These are phyloP conservation scores for Picochlorum sp. DNA, from an alignment of 139 green algal genomes.

Conservation along the genomic window DNA sequence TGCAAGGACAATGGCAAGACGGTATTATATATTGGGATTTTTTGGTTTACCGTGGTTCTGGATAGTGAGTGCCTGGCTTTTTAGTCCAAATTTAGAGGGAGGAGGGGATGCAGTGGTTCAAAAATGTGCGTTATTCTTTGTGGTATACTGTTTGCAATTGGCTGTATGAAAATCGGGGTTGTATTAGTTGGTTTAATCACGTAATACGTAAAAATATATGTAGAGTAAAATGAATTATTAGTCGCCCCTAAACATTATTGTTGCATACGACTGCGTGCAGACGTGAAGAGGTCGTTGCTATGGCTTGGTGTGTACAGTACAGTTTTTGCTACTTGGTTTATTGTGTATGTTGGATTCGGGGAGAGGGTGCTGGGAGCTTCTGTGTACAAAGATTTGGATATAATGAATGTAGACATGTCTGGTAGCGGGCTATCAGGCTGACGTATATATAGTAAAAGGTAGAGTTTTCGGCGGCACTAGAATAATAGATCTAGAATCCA, in stretches of 20 bases:
- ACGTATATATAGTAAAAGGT: too few relatives aligned
- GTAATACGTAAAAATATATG: too few relatives aligned
- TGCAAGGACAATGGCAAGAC: neutral
- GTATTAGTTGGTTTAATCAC: too few relatives aligned
- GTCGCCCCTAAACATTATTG: too few relatives aligned
- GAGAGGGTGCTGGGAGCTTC: constrained; percentile 1
- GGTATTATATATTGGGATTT: constrained; percentile 39
- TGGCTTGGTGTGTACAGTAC: constrained; percentile 12
- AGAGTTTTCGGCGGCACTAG: too few relatives aligned
- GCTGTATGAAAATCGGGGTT: too few relatives aligned
- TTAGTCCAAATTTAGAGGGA: constrained; percentile 51
- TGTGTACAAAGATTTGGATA: constrained; percentile 4
- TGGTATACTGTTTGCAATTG: too few relatives aligned
- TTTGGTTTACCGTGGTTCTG: constrained; percentile 44
- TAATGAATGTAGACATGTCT: neutral
- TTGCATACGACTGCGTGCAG: too few relatives aligned
- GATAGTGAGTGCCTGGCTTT: constrained; percentile 51
- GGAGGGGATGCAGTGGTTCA: too few relatives aligned
- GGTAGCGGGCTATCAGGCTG: neutral
- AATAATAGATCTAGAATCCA: neutral
- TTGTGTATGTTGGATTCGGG: constrained; percentile 37
- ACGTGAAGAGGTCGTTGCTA: constrained; percentile 22
- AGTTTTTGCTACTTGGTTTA: constrained; percentile 45
- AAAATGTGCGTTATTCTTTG: too few relatives aligned
- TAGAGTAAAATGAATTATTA: too few relatives aligned